A percentile compares a stretch with the other conserved stretches of the same genome.
Conservation (phyloP, 2,329 filamentous ascomycete species). For the Stachybotrys echinatus region DNA sequence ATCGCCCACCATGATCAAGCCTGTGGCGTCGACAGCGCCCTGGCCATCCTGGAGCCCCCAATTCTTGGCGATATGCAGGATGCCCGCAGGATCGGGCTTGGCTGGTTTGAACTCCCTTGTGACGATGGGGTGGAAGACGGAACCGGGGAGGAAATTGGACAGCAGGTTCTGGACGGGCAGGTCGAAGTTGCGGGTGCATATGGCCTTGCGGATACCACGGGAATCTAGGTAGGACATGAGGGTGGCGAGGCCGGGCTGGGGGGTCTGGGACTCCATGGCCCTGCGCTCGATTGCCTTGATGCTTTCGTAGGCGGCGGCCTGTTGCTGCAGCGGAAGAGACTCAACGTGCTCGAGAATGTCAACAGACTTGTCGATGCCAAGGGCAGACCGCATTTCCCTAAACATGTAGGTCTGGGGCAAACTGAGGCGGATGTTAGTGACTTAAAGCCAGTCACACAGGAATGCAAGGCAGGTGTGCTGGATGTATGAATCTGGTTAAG, state of each 20-base stretch:
- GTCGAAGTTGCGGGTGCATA: slow-evolving; percentile 94
- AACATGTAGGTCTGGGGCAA: slow-evolving; percentile 97
- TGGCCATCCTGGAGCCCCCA: slow-evolving; percentile 56
- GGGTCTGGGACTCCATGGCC: slow-evolving; percentile 74
- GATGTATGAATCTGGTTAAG: not conserved
- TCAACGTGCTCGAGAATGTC: slow-evolving; percentile 93
- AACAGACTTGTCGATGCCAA: slow-evolving; percentile 64
- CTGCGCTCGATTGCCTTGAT: slow-evolving; percentile 74
- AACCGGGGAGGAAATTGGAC: slow-evolving; percentile 63
- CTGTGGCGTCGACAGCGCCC: slow-evolving; percentile 34
- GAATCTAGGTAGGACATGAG: slow-evolving; percentile 80
- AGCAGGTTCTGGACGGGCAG: slow-evolving; percentile 71
- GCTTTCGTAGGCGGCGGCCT: slow-evolving; percentile 61
- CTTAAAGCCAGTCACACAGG: not conserved
- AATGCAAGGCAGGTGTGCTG: too few relatives aligned
- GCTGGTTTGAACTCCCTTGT: slow-evolving; percentile 79
- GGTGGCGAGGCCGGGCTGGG: slow-evolving; percentile 71
- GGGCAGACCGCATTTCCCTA: slow-evolving; percentile 69
- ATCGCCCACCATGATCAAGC: slow-evolving; percentile 65
- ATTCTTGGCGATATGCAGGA: slow-evolving; percentile 73
- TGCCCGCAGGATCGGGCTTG: slow-evolving; percentile 84
- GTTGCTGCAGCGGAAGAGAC: slow-evolving; percentile 55
- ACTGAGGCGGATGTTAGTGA: slow-evolving; percentile 35
- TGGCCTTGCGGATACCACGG: slow-evolving; percentile 65
- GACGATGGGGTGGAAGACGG: slow-evolving; percentile 71